Evolutionary conservation across 2,329 filamentous ascomycete species (phyloP), one percentile per base, ranked within the genome.

Genomic region (Akanthomyces muscarius): DNA sequence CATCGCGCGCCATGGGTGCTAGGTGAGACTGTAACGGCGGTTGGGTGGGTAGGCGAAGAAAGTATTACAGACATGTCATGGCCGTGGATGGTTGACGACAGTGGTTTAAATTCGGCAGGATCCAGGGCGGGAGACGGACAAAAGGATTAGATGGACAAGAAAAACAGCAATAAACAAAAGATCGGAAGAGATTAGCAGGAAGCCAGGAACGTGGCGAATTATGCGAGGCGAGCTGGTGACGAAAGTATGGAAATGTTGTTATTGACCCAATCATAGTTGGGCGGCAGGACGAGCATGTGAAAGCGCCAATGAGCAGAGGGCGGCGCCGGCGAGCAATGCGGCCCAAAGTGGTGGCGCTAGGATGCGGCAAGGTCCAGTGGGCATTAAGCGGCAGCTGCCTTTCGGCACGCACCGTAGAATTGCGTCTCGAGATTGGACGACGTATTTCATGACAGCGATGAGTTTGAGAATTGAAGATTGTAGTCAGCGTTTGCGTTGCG

Each of bases 141-240:
- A 21, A 44, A 4, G 23, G 18, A 23, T 23, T 30, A n/a, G 16
- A 8, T 8, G 44, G 38, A 36, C 21, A 7, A 51, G n/a, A 6
- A 44, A 16, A 16, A 5, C 6, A 44, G 36, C 33, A 25, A 25
- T 13, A 42, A 42, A 21, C 21, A 4, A 21, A 38, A 42, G 13
- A 36, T 44, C 11, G 10, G 25, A 53, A 23, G n/a, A 36, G 16
- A 36, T 44, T 28, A 44, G 30, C 38, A 25, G 50, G n/a, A 23
- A 45, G 25, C 16, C 16, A 54, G 58, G 50, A 61, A 51, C 58
- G 58, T 61, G 58, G 58, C 58, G 50, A 61, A 53, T 61, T 44
- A 53, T 33, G 58, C 58, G 48, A 61, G 30, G 45, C n/a, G 38
- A 28, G 45, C 1, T 38, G 33, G 44, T 16, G 47, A 44, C 13